Evolutionary conservation across 345 rosid species (phyloP), one percentile per base, ranked within the genome.

Genomic region (Bruguiera parviflora): DNA sequence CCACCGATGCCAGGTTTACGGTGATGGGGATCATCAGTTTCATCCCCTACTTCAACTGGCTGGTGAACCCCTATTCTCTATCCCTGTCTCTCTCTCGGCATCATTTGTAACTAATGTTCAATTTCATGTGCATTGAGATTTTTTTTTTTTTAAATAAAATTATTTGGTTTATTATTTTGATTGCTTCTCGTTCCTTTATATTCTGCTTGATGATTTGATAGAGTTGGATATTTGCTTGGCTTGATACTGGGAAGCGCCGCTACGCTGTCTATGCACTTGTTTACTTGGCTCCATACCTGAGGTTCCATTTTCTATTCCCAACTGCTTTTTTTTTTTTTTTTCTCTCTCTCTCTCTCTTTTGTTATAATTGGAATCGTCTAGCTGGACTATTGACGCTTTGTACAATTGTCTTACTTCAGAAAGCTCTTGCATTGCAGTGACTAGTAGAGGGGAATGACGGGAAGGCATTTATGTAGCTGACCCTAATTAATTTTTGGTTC

Each of bases 221-320:
- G 99, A 82, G 97, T 78, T 95, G 99, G 99, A 86, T 95, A 21
- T 95, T 95, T 73, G 99, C 99, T 19, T 92, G 97, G 96, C 93
- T 92, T 76, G 99, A 95, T 75, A 88, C 97, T 0, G 96, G 93
- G 46, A 90, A 82, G 70, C 79, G 96, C 57, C 90, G 92, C 16
- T 95, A 92, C 68, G 91, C 91, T 21, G 77, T 87, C 19, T 92
- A 87, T 67, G 78, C 99, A 39, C 70, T 88, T 61, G 93, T 82
- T 0, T 95, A 95, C 82, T 78, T 95, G 81, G 86, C 85, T 78
- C 97, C 99, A 6, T 95, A 92, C 68, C 27, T 95, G 51, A 92
- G 92, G 99, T 91, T 73, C 29, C 43, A 22, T 27, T 76, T 65
- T 33, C 47, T 43, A 55, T 28, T 21, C 53, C 24, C 6, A 6